Evolutionary conservation across 2,329 filamentous ascomycete genomes (phyloP).

Genomic region (Aspergillus jensenii): DNA sequence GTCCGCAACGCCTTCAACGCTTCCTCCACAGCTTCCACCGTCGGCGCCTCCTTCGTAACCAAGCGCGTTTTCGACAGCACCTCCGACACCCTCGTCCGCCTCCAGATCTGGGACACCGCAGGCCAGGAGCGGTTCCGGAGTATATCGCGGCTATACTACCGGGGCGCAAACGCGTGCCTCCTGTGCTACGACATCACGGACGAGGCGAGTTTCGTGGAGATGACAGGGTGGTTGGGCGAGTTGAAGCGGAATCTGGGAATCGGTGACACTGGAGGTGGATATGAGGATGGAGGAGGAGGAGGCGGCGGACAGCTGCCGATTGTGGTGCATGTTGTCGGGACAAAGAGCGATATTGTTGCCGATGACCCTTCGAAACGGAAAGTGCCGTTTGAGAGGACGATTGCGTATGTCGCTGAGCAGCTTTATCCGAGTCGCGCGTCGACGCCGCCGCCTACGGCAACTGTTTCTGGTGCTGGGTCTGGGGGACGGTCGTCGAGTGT

Average conservation of each 20-base stretch:
- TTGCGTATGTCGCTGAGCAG: conserved; percentile 92
- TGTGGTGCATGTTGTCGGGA: conserved; percentile 92
- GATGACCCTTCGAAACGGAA: conserved; percentile 75
- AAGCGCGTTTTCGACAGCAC: conserved; percentile 80
- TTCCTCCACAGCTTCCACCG: conserved; percentile 59
- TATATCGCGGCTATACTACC: conserved; percentile 94
- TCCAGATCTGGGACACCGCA: conserved; percentile 96
- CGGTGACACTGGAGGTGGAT: conserved; percentile 54
- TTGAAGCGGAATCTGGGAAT: conserved; percentile 73
- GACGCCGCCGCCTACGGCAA: conserved; percentile 66
- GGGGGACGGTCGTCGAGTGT: conserved; percentile 16
- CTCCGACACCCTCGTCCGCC: conserved; percentile 79
- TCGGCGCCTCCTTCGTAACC: conserved; percentile 76
- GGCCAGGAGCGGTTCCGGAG: conserved; percentile 94
- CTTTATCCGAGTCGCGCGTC: conserved; percentile 69
- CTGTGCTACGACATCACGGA: conserved; percentile 94
- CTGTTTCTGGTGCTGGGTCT: conserved; percentile 27
- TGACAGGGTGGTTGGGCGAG: conserved; percentile 88
- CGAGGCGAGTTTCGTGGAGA: conserved; percentile 80
- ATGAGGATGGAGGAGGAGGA: conserved; percentile 25
- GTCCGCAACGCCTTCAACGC: conserved; percentile 46
- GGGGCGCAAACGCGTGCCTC: conserved; percentile 89
- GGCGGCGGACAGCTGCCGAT: conserved; percentile 54
- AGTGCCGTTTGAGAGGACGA: conserved; percentile 92
- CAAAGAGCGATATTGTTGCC: conserved; percentile 86